These are phyloP conservation scores for Globisporangium paroecandrum DNA, from an alignment of 352 stramenopile genomes.

Conservation along the genomic window DNA sequence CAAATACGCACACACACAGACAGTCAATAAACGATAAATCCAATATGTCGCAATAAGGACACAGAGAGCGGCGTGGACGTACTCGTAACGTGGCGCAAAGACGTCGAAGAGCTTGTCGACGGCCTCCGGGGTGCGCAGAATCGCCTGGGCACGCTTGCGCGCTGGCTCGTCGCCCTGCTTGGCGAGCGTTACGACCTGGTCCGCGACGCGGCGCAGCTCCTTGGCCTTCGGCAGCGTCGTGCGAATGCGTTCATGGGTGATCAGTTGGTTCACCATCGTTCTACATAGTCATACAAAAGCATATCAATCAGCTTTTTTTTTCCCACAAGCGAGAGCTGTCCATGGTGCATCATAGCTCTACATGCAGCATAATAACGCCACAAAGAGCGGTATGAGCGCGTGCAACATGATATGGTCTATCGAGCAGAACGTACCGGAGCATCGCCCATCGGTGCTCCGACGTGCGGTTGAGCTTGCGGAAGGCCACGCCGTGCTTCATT, in stretches of 20 bases:
- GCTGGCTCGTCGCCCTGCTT: slow-evolving; percentile 90
- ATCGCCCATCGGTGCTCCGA: slow-evolving; percentile 94
- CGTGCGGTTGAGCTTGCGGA: slow-evolving; percentile 92
- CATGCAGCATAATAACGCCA: neutral
- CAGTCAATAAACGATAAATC: neutral
- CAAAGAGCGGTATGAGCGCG: neutral
- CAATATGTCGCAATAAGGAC: neutral
- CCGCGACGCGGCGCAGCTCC: slow-evolving; percentile 91
- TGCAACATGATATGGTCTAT: neutral
- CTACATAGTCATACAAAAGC: slow-evolving; percentile 25
- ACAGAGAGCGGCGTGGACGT: slow-evolving; percentile 23
- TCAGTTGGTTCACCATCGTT: slow-evolving; percentile 96
- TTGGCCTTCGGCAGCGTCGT: slow-evolving; percentile 97
- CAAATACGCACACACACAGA: neutral
- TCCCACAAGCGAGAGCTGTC: neutral
- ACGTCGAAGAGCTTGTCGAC: slow-evolving; percentile 97
- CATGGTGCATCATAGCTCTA: neutral
- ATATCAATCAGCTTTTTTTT: neutral
- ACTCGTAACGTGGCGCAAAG: slow-evolving; percentile 93
- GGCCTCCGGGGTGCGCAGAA: slow-evolving; percentile 88
- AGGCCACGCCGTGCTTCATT: slow-evolving; percentile 84
- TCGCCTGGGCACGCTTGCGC: slow-evolving; percentile 73
- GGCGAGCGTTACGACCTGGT: slow-evolving; percentile 94
- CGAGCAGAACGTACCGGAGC: slow-evolving; percentile 74
- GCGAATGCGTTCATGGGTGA: slow-evolving; percentile 97